Evolutionary conservation across 305 asterid species (phyloP).

Genomic region (Fraxinus sp.): DNA sequence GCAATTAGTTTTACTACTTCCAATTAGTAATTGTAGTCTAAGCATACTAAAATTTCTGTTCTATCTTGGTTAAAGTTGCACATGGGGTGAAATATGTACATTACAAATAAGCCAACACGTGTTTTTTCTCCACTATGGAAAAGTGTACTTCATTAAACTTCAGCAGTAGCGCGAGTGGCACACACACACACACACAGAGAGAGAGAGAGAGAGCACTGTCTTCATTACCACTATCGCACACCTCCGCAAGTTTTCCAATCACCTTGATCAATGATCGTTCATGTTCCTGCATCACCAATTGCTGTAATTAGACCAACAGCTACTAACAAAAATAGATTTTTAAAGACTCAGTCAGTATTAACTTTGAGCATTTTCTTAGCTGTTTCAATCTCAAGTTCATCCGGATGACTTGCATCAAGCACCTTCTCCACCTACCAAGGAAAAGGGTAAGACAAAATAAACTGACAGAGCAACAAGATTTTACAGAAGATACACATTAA

Average conservation of each 20-base stretch:
- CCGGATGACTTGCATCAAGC: constrained; percentile 82
- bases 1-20: background rate
- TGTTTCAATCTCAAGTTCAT: constrained; percentile 69
- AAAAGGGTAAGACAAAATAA: background rate
- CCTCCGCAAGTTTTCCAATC: constrained; percentile 76
- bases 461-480: constrained; percentile 10
- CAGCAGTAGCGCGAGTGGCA: background rate
- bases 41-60: background rate
- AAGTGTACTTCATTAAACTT: background rate
- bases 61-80: background rate
- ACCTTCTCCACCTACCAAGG: constrained; percentile 79
- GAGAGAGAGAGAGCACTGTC: background rate
- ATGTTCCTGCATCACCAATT: constrained; percentile 73
- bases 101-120: background rate
- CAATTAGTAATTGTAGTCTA: background rate
- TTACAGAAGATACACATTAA: background rate
- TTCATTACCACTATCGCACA: constrained; percentile 70
- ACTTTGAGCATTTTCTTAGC: constrained; percentile 97
- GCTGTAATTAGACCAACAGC: constrained; percentile 18
- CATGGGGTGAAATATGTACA: background rate
- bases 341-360: background rate
- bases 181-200: background rate
- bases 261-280: constrained; percentile 78
- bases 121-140: background rate
- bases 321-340: constrained; percentile 1